Percentiles rank a stretch among this genome's conserved stretches.
phyloP scores from a whole-genome alignment of 805 yeast species.

The Danielozyma ontarioensis region DNA sequence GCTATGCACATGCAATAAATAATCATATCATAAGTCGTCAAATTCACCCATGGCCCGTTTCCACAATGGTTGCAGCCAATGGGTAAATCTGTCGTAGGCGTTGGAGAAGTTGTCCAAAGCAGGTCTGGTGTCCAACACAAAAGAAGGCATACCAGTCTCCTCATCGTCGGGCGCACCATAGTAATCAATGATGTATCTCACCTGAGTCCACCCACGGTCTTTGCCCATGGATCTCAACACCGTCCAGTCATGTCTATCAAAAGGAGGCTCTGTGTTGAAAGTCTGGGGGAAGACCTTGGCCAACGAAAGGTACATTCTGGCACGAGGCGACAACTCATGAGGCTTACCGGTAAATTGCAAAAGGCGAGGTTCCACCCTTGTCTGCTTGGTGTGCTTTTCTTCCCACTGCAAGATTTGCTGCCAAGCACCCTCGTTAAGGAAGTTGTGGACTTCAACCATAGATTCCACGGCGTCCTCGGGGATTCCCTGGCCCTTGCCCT shows the following conservation, averaged over 20 bases:
- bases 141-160: slow-evolving; percentile 83
- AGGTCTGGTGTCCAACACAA: slow-evolving; percentile 91
- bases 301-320: slow-evolving; percentile 59
- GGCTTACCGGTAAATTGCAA: slow-evolving; percentile 90
- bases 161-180: slow-evolving; percentile 93
- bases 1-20: not conserved
- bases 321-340: slow-evolving; percentile 80
- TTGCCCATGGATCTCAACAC: slow-evolving; percentile 62
- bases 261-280: slow-evolving; percentile 79
- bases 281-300: slow-evolving; percentile 67
- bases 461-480: slow-evolving; percentile 94
- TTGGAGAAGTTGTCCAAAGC: slow-evolving; percentile 69
- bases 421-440: slow-evolving; percentile 97
- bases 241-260: slow-evolving; percentile 98
- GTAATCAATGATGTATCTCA: slow-evolving; percentile 92
- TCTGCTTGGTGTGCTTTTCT: slow-evolving; percentile 51
- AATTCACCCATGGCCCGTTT: slow-evolving; percentile 63
- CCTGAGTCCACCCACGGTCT: slow-evolving; percentile 53
- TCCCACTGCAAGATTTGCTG: slow-evolving; percentile 92
- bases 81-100: slow-evolving; percentile 63
- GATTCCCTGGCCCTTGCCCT: slow-evolving; percentile 82
- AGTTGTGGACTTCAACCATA: slow-evolving; percentile 97
- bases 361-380: slow-evolving; percentile 66
- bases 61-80: slow-evolving; percentile 65
- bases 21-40: slow-evolving; percentile 8